Percentiles rank a stretch among this genome's conserved stretches.
Conservation (phyloP, 202 grass and related monocot species). For the Musa balbisiana region DNA sequence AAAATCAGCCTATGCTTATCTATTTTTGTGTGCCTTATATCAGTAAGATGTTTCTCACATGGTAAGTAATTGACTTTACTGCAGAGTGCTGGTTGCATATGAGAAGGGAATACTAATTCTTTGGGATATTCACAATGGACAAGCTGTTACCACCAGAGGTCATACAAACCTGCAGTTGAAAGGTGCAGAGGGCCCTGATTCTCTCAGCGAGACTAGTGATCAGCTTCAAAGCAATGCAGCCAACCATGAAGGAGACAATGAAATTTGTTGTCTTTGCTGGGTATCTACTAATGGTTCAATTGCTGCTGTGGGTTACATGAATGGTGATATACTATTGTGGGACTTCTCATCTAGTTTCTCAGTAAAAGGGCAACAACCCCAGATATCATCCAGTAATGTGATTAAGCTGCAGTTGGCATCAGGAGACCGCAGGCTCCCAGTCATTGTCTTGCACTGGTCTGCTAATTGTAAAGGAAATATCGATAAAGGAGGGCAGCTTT, state of each 20-base stretch:
- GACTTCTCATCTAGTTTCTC: slow-evolving; percentile 39
- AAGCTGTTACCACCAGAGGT: slow-evolving; percentile 47
- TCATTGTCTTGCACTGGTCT: slow-evolving; percentile 94
- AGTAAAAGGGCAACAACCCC: slow-evolving; percentile 38
- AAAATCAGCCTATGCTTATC: background rate
- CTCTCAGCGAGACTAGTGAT: slow-evolving; percentile 20
- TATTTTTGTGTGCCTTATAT: background rate
- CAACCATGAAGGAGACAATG: slow-evolving; percentile 53
- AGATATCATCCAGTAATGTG: slow-evolving; percentile 37
- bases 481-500: slow-evolving; percentile 70
- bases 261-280: slow-evolving; percentile 93
- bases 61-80: slow-evolving; percentile 10
- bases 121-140: slow-evolving; percentile 69
- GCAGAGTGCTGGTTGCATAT: slow-evolving; percentile 80
- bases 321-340: slow-evolving; percentile 88
- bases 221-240: slow-evolving; percentile 30
- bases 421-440: slow-evolving; percentile 77
- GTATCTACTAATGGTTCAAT: slow-evolving; percentile 53
- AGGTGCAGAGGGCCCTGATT: slow-evolving; percentile 27
- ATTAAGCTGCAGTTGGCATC: slow-evolving; percentile 85
- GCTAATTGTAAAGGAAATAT: slow-evolving; percentile 38
- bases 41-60: background rate
- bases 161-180: slow-evolving; percentile 47
- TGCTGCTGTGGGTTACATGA: slow-evolving; percentile 75
- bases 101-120: slow-evolving; percentile 87